Evolutionary conservation across 768 basidiomycete genomes (phyloP).

Genomic region (Russula dissimulans): DNA sequence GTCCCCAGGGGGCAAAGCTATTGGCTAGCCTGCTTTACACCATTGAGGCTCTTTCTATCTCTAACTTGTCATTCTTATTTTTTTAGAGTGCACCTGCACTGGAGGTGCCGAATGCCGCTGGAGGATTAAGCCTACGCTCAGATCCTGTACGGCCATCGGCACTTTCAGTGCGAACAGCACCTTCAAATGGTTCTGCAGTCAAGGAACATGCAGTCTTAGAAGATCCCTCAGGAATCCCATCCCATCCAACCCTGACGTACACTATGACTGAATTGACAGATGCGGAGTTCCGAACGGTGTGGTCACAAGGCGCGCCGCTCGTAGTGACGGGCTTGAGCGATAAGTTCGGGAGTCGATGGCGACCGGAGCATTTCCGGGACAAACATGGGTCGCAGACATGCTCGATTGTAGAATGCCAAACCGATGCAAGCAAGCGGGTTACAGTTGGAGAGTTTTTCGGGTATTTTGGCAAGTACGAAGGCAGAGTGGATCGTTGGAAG

Average conservation of each 20-base stretch:
- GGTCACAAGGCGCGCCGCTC: constrained; percentile 67
- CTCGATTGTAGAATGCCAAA: constrained; percentile 77
- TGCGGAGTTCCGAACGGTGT: constrained; percentile 54
- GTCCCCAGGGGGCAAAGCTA: background rate
- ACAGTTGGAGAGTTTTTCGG: constrained; percentile 75
- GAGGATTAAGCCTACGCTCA: background rate
- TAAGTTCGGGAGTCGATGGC: constrained; percentile 67
- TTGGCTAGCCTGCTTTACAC: background rate
- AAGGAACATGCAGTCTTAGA: background rate
- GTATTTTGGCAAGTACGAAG: constrained; percentile 61
- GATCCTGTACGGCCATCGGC: background rate
- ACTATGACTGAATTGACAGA: constrained; percentile 43
- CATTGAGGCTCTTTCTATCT: background rate
- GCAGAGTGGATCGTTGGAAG: constrained; percentile 54
- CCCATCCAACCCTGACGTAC: constrained; percentile 38
- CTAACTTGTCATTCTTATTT: background rate
- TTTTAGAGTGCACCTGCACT: background rate
- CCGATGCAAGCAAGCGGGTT: constrained; percentile 49
- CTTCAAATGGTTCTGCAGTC: background rate
- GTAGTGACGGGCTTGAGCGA: constrained; percentile 59
- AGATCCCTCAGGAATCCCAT: constrained; percentile 19
- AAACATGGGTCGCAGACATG: constrained; percentile 56
- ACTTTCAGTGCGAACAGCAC: background rate
- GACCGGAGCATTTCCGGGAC: constrained; percentile 69
- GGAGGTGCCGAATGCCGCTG: background rate